These are phyloP conservation scores for Tephrocybe sp. DNA, from an alignment of 768 basidiomycete genomes.

Conservation along the genomic window DNA sequence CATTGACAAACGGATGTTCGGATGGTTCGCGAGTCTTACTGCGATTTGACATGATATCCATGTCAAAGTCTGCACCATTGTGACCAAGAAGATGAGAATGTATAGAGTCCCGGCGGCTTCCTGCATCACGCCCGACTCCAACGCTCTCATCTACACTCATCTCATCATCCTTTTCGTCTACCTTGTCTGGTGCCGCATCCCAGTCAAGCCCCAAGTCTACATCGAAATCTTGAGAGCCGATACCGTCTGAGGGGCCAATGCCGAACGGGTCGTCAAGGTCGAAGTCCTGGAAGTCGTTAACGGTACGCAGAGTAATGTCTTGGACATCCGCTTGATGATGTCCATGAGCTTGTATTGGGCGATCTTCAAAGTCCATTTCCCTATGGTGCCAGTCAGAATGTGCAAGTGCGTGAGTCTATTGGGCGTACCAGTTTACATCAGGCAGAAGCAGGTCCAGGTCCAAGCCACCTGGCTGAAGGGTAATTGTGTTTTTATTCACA, in stretches of 20 bases:
- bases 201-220: slow-evolving; percentile 79
- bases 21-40: slow-evolving; percentile 63
- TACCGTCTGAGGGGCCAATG: slow-evolving; percentile 76
- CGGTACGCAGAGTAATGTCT: slow-evolving; percentile 84
- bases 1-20: slow-evolving; percentile 63
- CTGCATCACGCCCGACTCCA: slow-evolving; percentile 77
- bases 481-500: slow-evolving; percentile 87
- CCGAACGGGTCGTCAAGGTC: slow-evolving; percentile 77
- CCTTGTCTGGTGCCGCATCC: slow-evolving; percentile 54
- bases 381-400: slow-evolving; percentile 36
- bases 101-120: slow-evolving; percentile 53
- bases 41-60: slow-evolving; percentile 62
- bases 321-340: slow-evolving; percentile 83
- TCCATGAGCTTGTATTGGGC: slow-evolving; percentile 63
- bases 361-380: slow-evolving; percentile 79
- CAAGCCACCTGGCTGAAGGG: slow-evolving; percentile 72
- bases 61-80: slow-evolving; percentile 46
- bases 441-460: slow-evolving; percentile 81
- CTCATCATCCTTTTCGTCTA: slow-evolving; percentile 43
- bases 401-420: not conserved
- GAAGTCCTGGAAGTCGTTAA: slow-evolving; percentile 68
- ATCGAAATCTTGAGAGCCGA: slow-evolving; percentile 84
- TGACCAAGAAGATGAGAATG: slow-evolving; percentile 59
- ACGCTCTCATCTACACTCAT: slow-evolving; percentile 63
- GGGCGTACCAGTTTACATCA: slow-evolving; percentile 73